A percentile compares a stretch with the other conserved stretches of the same genome.
Conservation (phyloP, 208 protist species). For the Leishmania turanica region DNA sequence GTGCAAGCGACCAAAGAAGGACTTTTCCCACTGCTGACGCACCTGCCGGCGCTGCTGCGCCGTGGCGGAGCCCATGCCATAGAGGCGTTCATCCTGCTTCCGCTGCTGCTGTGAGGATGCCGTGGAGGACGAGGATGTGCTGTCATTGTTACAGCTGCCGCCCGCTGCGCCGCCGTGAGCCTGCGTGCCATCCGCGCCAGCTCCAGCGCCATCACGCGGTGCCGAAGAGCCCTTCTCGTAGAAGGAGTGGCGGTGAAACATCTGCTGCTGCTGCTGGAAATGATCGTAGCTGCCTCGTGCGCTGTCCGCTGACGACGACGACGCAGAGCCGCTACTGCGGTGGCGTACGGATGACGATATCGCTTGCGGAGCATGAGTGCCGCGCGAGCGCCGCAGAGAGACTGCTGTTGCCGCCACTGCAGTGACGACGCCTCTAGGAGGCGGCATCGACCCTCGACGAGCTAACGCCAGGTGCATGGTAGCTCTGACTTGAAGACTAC, state of each 20-base stretch:
- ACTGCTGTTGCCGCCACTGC: background rate
- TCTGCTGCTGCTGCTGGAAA: conserved; percentile 39
- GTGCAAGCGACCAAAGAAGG: conserved; percentile 84
- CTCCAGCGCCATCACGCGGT: conserved; percentile 3
- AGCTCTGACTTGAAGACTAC: background rate
- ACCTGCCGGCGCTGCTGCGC: conserved; percentile 68
- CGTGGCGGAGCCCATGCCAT: conserved; percentile 40
- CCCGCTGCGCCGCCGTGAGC: background rate
- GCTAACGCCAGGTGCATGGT: background rate
- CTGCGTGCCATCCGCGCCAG: background rate
- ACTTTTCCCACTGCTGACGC: conserved; percentile 78
- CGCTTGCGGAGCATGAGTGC: background rate
- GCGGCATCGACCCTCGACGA: background rate
- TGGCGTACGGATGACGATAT: background rate
- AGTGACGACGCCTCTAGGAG: background rate
- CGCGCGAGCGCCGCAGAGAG: background rate
- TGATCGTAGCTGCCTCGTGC: conserved; percentile 27
- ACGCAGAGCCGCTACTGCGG: background rate
- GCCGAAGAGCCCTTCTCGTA: conserved; percentile 42
- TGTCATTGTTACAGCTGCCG: background rate
- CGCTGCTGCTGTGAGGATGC: background rate
- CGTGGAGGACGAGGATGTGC: conserved; percentile 21
- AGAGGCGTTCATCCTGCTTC: conserved; percentile 24
- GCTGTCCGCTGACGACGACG: background rate
- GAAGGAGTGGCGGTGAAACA: conserved; percentile 53